Percentiles rank a stretch among this genome's conserved stretches.
Conservation (phyloP, 2,329 filamentous ascomycete genomes). For the Calonectria leucothoes region DNA sequence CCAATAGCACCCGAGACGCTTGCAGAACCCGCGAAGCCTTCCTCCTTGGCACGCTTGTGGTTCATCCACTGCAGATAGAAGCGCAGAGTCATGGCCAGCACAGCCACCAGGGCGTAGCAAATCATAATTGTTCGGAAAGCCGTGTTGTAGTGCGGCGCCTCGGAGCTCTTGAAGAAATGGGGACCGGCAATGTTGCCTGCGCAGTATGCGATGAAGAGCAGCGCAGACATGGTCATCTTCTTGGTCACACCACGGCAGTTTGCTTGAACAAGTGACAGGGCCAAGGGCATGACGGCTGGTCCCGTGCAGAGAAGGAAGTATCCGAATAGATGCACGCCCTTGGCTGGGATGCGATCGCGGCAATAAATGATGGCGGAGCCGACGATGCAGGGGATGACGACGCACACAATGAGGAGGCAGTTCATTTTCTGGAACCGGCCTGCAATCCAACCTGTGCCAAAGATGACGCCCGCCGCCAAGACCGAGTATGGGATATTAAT, state of each 20-base stretch:
- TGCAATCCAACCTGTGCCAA: constrained; percentile 61
- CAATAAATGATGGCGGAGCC: constrained; percentile 66
- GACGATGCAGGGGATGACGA: constrained; percentile 62
- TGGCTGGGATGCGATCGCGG: constrained; percentile 50
- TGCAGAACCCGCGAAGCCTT: constrained; percentile 54
- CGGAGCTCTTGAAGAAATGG: constrained; percentile 62
- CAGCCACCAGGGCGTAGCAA: constrained; percentile 63
- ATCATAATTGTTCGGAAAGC: constrained; percentile 67
- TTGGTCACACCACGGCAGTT: constrained; percentile 69
- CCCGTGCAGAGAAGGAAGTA: constrained; percentile 68
- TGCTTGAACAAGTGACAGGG: constrained; percentile 64
- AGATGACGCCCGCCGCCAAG: constrained; percentile 60
- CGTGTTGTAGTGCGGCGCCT: constrained; percentile 63
- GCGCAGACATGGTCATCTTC: constrained; percentile 69
- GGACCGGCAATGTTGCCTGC: constrained; percentile 67
- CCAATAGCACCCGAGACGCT: constrained; percentile 54
- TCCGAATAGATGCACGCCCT: constrained; percentile 63
- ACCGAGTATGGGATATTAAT: constrained; percentile 70
- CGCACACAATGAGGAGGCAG: constrained; percentile 62
- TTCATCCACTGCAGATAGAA: constrained; percentile 61
- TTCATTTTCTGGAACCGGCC: constrained; percentile 63
- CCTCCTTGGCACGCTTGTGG: constrained; percentile 50
- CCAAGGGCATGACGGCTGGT: constrained; percentile 64
- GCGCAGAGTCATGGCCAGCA: constrained; percentile 56
- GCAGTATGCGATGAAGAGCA: constrained; percentile 68